A percentile compares a stretch with the other conserved stretches of the same genome.
phyloP scores from a whole-genome alignment of 768 basidiomycete species.

The Boletus eberwhitei region DNA sequence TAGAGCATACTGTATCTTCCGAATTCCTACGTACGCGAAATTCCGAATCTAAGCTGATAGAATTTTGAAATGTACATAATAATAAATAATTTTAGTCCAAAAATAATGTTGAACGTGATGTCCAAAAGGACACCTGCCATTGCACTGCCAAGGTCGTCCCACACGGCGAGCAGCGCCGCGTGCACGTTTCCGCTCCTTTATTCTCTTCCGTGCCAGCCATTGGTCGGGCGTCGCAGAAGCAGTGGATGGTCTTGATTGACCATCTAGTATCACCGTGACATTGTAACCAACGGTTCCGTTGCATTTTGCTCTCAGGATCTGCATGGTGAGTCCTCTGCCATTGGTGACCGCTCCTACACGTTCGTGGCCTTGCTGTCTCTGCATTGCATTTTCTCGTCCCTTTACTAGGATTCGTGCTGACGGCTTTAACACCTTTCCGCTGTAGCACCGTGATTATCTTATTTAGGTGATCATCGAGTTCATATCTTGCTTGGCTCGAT shows the following conservation, averaged over 20 bases:
- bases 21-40: background rate
- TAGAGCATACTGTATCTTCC: background rate
- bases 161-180: constrained; percentile 18
- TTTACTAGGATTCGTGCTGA: constrained; percentile 15
- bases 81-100: constrained; percentile 2
- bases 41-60: background rate
- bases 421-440: constrained; percentile 10
- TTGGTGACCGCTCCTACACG: constrained; percentile 8
- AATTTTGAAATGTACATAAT: background rate
- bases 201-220: constrained; percentile 3
- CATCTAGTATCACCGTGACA: constrained; percentile 9
- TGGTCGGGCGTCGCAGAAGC: constrained; percentile 5
- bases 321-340: constrained; percentile 24
- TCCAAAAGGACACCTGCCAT: constrained; percentile 7
- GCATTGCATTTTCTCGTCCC: constrained; percentile 20
- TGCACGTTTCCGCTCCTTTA: constrained; percentile 15
- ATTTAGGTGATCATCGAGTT: constrained; percentile 26
- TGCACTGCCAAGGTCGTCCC: constrained; percentile 5
- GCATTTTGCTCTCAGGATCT: constrained; percentile 14
- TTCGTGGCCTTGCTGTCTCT: constrained; percentile 24
- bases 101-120: constrained; percentile 10
- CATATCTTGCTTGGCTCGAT: constrained; percentile 27
- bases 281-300: constrained; percentile 3
- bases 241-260: constrained; percentile 28
- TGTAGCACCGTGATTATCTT: constrained; percentile 31